phyloP scores from a whole-genome alignment of 805 yeast genomes.

The Ogataea philodendri region DNA sequence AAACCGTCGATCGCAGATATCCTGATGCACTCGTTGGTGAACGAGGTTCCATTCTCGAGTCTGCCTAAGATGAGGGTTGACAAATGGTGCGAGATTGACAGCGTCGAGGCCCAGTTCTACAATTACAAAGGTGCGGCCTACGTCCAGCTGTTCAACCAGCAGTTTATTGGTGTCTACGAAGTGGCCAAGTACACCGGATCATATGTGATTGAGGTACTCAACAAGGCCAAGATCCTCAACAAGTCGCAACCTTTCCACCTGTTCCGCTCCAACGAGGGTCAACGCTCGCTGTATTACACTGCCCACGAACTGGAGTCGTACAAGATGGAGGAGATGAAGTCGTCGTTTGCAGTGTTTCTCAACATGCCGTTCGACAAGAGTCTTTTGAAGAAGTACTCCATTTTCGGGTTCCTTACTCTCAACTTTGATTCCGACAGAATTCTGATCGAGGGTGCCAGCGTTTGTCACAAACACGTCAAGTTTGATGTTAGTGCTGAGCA shows the following conservation, averaged over 20 bases:
- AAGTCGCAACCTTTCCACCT: constrained; percentile 86
- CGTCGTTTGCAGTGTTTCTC: constrained; percentile 65
- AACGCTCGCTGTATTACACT: constrained; percentile 50
- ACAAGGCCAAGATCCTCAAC: constrained; percentile 69
- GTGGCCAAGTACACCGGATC: constrained; percentile 27
- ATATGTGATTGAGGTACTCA: constrained; percentile 53
- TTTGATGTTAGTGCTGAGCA: constrained; percentile 30
- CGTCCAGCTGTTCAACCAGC: constrained; percentile 29
- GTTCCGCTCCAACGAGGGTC: constrained; percentile 47
- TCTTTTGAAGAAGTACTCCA: constrained; percentile 34
- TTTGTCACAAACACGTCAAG: constrained; percentile 22
- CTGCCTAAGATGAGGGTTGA: constrained; percentile 70
- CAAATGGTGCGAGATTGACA: constrained; percentile 62
- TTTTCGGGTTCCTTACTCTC: constrained; percentile 26
- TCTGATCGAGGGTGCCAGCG: constrained; percentile 29
- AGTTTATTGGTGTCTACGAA: constrained; percentile 25
- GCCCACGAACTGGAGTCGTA: constrained; percentile 65
- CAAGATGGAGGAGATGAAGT: constrained; percentile 50
- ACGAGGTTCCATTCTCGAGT: constrained; percentile 69
- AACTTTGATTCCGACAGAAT: constrained; percentile 25
- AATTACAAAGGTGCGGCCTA: constrained; percentile 28
- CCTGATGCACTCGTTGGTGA: constrained; percentile 84
- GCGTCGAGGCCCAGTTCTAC: constrained; percentile 50
- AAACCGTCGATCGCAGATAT: constrained; percentile 71
- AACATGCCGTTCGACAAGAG: constrained; percentile 47